Conservation (phyloP, 2,329 filamentous ascomycete species). For the Periconia sp. region DNA sequence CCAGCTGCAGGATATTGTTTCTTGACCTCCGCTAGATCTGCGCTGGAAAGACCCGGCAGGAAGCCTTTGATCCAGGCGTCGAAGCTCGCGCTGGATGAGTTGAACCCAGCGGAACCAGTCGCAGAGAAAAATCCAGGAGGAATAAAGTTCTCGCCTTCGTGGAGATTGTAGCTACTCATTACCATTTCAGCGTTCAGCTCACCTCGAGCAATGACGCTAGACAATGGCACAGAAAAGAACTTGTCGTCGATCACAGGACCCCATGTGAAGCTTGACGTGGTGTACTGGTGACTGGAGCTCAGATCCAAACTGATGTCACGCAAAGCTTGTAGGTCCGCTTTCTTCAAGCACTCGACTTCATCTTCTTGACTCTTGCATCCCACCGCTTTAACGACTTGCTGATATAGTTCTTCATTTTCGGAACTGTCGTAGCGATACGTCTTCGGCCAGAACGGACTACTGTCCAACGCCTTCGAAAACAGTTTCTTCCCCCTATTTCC, state of each 20-base stretch:
- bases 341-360: constrained; percentile 63
- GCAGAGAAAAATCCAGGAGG: constrained; percentile 55
- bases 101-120: constrained; percentile 52
- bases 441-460: constrained; percentile 65
- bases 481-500: constrained; percentile 51
- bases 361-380: constrained; percentile 51
- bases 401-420: constrained; percentile 60
- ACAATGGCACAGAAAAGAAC: constrained; percentile 59
- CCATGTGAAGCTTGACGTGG: constrained; percentile 64
- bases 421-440: constrained; percentile 60
- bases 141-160: constrained; percentile 69
- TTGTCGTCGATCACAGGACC: constrained; percentile 64
- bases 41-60: constrained; percentile 54
- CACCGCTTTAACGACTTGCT: constrained; percentile 53
- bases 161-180: constrained; percentile 66
- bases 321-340: constrained; percentile 59
- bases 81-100: constrained; percentile 58
- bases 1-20: constrained; percentile 57
- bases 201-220: constrained; percentile 46
- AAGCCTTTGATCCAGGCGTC: constrained; percentile 61
- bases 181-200: constrained; percentile 54
- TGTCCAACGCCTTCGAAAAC: constrained; percentile 59
- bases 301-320: constrained; percentile 60
- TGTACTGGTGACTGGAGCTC: constrained; percentile 58
- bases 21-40: constrained; percentile 50